Evolutionary conservation across 2,329 filamentous ascomycete species (phyloP).

Genomic region (Verticillium albo-atrum): DNA sequence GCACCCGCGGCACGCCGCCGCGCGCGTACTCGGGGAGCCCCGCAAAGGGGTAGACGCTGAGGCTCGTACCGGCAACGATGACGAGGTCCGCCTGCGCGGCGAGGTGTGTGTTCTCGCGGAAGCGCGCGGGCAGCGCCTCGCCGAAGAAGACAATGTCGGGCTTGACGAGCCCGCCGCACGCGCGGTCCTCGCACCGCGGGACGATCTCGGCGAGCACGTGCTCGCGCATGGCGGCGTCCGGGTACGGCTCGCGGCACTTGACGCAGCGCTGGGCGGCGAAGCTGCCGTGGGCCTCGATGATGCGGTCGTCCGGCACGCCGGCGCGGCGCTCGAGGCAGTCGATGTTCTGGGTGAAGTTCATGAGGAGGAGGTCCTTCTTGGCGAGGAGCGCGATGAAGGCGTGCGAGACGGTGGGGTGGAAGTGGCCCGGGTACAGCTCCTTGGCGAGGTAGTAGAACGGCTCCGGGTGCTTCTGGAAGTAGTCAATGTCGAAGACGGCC

Average conservation of each 20-base stretch:
- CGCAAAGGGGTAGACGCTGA: constrained; percentile 86
- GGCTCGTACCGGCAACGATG: constrained; percentile 84
- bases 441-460: constrained; percentile 92
- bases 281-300: constrained; percentile 92
- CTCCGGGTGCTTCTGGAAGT: constrained; percentile 77
- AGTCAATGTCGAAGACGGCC: constrained; percentile 89
- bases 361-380: constrained; percentile 71
- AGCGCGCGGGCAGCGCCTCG: constrained; percentile 51
- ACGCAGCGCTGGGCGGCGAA: constrained; percentile 91
- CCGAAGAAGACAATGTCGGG: constrained; percentile 96
- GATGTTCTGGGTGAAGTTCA: constrained; percentile 96
- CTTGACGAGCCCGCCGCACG: constrained; percentile 79
- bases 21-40: constrained; percentile 63
- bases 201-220: constrained; percentile 64
- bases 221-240: constrained; percentile 68
- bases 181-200: constrained; percentile 57
- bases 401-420: constrained; percentile 84
- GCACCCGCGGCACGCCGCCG: constrained; percentile 64
- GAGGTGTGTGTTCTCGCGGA: constrained; percentile 33
- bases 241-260: constrained; percentile 72
- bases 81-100: constrained; percentile 66
- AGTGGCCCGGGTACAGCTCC: constrained; percentile 88
- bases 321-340: constrained; percentile 89
- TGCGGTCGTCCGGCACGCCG: constrained; percentile 73
- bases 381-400: constrained; percentile 81